phyloP scores from a whole-genome alignment of 352 stramenopile species.

The Pythium guiyangense region DNA sequence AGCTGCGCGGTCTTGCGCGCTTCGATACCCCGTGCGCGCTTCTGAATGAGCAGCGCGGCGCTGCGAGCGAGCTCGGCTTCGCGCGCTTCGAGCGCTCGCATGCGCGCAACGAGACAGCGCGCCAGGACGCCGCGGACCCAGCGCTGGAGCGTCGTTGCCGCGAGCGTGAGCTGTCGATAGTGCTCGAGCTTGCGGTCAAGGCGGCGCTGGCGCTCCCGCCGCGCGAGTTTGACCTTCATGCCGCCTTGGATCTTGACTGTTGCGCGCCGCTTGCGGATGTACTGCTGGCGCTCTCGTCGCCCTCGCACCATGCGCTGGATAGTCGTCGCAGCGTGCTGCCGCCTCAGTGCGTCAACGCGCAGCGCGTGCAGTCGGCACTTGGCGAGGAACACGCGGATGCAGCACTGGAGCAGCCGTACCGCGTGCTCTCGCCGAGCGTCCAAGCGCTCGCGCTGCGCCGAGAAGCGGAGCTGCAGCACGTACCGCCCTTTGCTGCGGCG shows the following conservation, averaged over 20 bases:
- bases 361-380: conserved; percentile 3
- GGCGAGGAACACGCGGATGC: conserved; percentile 22
- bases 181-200: conserved; percentile 8
- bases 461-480: conserved; percentile 46
- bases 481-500: conserved; percentile 34
- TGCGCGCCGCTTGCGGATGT: conserved; percentile 17
- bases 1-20: conserved; percentile 26
- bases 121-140: conserved; percentile 24
- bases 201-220: conserved; percentile 16
- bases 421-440: conserved; percentile 20
- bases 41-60: conserved; percentile 54
- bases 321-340: conserved; percentile 14
- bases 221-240: conserved; percentile 31
- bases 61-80: conserved; percentile 26
- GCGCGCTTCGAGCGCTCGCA: conserved; percentile 20
- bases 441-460: conserved; percentile 34
- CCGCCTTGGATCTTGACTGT: conserved; percentile 37
- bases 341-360: neutral
- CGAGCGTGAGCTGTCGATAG: conserved; percentile 7
- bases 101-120: conserved; percentile 17
- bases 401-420: conserved; percentile 37
- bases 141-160: conserved; percentile 30
- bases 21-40: conserved; percentile 41
- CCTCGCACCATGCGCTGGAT: conserved; percentile 41
- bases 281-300: conserved; percentile 12